Conservation (phyloP, 352 stramenopile species). For the Phytophthora fragariae region DNA sequence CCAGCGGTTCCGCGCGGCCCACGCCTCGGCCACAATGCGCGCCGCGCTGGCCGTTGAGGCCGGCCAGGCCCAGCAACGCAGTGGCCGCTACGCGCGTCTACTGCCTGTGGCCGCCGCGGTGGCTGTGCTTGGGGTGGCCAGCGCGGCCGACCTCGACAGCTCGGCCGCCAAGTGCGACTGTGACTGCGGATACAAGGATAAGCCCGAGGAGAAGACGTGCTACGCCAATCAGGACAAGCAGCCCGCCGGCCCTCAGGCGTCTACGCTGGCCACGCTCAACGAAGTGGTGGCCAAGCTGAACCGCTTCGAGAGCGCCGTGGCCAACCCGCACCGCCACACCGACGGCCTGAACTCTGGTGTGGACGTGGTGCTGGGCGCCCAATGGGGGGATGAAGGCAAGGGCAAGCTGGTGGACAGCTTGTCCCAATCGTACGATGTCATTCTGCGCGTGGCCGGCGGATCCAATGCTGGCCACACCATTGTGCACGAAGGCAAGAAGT, state of each 20-base stretch:
- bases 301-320: constrained; percentile 86
- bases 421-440: constrained; percentile 96
- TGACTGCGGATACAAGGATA: constrained; percentile 12
- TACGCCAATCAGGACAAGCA: neutral
- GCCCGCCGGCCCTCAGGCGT: constrained; percentile 57
- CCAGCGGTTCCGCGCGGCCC: constrained; percentile 39
- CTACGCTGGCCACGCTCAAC: constrained; percentile 78
- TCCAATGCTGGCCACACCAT: constrained; percentile 99
- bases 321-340: constrained; percentile 79
- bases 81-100: constrained; percentile 24
- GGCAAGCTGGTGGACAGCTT: constrained; percentile 98
- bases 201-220: too few species aligned
- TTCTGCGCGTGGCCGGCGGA: constrained; percentile 96
- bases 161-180: constrained; percentile 47
- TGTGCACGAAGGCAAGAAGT: constrained; percentile 97
- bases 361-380: constrained; percentile 96
- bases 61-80: constrained; percentile 38
- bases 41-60: constrained; percentile 53
- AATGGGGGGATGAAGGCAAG: constrained; percentile 99
- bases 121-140: constrained; percentile 21
- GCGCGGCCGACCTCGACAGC: constrained; percentile 32
- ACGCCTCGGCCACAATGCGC: constrained; percentile 49
- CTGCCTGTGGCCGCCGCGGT: constrained; percentile 33
- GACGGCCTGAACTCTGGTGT: constrained; percentile 76
- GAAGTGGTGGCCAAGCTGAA: constrained; percentile 89